phyloP scores from a whole-genome alignment of 2,329 filamentous ascomycete genomes.

The Stagonosporopsis rhizophila region DNA sequence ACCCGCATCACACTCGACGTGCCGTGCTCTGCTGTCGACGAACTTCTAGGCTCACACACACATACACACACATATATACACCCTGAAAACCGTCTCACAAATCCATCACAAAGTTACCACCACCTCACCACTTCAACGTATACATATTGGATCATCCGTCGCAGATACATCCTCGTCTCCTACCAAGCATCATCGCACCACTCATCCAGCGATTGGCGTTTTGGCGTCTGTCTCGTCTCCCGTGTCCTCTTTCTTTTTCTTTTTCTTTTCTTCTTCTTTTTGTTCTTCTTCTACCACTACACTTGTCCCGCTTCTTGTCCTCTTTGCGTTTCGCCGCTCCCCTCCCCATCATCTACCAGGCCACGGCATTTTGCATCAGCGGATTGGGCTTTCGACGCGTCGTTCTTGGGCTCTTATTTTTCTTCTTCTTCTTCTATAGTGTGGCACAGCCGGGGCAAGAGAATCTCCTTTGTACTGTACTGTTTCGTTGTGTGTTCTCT shows the following conservation, averaged over 20 bases:
- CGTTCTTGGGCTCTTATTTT: too few relatives aligned
- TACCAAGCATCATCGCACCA: constrained; percentile 17
- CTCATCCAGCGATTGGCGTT: constrained; percentile 41
- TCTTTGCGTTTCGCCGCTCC: too few relatives aligned
- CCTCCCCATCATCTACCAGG: too few relatives aligned
- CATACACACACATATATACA: too few relatives aligned
- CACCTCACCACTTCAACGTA: not conserved
- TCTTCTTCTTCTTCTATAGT: too few relatives aligned
- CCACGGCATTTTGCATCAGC: constrained; percentile 11
- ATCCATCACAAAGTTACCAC: too few relatives aligned
- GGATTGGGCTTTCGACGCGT: not conserved
- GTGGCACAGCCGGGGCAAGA: too few relatives aligned
- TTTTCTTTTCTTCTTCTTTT: too few relatives aligned
- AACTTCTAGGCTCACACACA: not conserved
- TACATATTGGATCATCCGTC: constrained; percentile 18
- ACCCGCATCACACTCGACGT: not conserved
- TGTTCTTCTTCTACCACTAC: too few relatives aligned
- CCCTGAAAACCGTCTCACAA: too few relatives aligned
- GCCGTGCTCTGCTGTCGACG: constrained; percentile 1
- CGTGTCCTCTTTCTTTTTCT: not conserved
- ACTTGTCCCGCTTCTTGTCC: too few relatives aligned
- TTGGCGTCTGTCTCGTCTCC: constrained; percentile 18
- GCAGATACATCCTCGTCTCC: constrained; percentile 9
- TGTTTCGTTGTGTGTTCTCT: not conserved
- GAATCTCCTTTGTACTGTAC: not conserved